phyloP scores from a whole-genome alignment of 1,139 yeast species.

The Geotrichum histeridarum region DNA sequence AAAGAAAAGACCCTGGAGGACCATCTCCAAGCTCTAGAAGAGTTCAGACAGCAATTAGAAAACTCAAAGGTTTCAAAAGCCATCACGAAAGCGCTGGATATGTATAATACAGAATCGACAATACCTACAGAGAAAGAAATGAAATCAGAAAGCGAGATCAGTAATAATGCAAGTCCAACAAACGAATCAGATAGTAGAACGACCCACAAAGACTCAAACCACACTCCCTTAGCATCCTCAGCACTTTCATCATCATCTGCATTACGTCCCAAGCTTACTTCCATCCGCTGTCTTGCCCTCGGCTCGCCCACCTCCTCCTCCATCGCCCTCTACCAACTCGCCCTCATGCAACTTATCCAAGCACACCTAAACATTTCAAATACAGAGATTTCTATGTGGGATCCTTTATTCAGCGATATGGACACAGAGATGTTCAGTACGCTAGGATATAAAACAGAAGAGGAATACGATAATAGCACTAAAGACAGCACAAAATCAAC shows the following conservation, averaged over 20 bases:
- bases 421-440: constrained; percentile 40
- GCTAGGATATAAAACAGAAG: constrained; percentile 33
- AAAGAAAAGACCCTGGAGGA: constrained; percentile 27
- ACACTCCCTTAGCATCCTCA: no score
- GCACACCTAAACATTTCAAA: constrained; percentile 27
- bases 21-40: constrained; percentile 19
- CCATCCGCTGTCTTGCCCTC: constrained; percentile 63
- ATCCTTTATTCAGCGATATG: constrained; percentile 52
- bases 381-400: constrained; percentile 48
- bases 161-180: no score
- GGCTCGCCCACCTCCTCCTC: constrained; percentile 59
- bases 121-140: neutral
- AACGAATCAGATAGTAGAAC: no score
- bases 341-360: constrained; percentile 45
- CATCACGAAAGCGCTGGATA: neutral
- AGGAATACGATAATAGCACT: constrained; percentile 21
- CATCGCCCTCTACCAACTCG: constrained; percentile 62
- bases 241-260: no score
- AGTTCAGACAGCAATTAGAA: constrained; percentile 19
- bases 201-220: no score
- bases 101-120: neutral
- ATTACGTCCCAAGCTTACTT: neutral
- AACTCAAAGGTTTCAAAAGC: neutral
- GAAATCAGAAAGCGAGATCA: no score
- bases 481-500: constrained; percentile 27